These are phyloP conservation scores for Neopestalotiopsis clavispora DNA, from an alignment of 2,329 filamentous ascomycete species.

Conservation along the genomic window DNA sequence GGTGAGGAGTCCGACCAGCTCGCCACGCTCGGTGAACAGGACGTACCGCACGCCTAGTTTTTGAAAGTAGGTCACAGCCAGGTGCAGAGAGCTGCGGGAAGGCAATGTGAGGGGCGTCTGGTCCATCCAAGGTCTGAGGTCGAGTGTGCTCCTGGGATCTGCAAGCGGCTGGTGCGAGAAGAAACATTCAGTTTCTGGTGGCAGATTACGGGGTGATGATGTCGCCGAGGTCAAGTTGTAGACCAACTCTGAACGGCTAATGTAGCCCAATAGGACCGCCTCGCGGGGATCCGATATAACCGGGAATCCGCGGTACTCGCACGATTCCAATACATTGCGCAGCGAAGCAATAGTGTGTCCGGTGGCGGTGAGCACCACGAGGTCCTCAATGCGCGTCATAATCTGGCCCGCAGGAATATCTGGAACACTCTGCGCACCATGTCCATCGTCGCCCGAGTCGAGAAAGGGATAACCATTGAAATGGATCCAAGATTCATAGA, in stretches of 20 bases:
- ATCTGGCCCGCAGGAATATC: slow-evolving; percentile 86
- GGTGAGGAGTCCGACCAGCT: slow-evolving; percentile 83
- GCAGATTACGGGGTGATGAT: slow-evolving; percentile 61
- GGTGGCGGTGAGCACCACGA: slow-evolving; percentile 84
- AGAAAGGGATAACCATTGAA: slow-evolving; percentile 95
- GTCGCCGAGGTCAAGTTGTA: slow-evolving; percentile 75
- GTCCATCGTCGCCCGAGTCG: slow-evolving; percentile 82
- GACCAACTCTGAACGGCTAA: slow-evolving; percentile 85
- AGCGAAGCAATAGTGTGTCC: slow-evolving; percentile 86
- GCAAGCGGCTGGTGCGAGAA: slow-evolving; percentile 85
- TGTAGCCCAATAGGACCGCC: slow-evolving; percentile 87
- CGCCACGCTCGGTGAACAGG: slow-evolving; percentile 82
- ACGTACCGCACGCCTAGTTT: slow-evolving; percentile 91
- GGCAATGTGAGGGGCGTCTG: slow-evolving; percentile 94
- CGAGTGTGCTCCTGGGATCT: slow-evolving; percentile 78
- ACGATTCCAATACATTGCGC: slow-evolving; percentile 70
- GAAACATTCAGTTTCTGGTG: slow-evolving; percentile 76
- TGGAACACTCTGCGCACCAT: slow-evolving; percentile 56
- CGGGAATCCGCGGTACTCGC: slow-evolving; percentile 89
- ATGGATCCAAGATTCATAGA: slow-evolving; percentile 98
- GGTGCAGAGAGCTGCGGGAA: slow-evolving; percentile 74
- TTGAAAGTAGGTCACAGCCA: slow-evolving; percentile 94
- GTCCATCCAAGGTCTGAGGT: slow-evolving; percentile 97
- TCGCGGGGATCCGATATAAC: slow-evolving; percentile 80
- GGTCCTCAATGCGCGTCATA: slow-evolving; percentile 91